Base-by-base conservation (phyloP, 2,329 filamentous ascomycete species). In the Ophiocordyceps camponoti-rufipedis region DNA sequence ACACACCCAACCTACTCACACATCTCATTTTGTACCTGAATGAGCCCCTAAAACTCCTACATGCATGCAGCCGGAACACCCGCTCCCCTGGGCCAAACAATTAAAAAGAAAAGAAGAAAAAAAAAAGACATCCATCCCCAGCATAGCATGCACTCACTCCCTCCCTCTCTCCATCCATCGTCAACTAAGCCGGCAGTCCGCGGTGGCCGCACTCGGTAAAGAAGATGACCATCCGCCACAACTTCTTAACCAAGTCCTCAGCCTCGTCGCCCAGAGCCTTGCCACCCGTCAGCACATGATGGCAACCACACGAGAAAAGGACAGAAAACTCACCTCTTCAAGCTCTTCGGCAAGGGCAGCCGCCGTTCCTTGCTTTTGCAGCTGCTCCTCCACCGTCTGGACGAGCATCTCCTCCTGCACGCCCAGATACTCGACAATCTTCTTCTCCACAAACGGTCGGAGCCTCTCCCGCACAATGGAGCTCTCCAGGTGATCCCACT, bases 171-270 rank as follows among this genome's bases (percentile, higher is more conserved):
- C 12, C 16, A 11, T 28, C 14, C 12, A 11, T 9, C 9, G 2
- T 19, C 29, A 12, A 12, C 38, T 47, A 53, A n/a, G 51, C 46
- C 10, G 82, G 82, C 49, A 95, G 68, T 2, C 88, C 88, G 50
- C 87, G 72, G 68, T 91, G 94, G 72, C 94, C 89, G 56, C 82
- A 85, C 63, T 96, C 89, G 6, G 85, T 91, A 56, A 89, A 95
- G 76, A 95, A 96, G 56, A 96, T 94, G 47, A 95, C 80, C 86
- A 96, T 94, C 44, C 89, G 78, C 91, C 91, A 98, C 33, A 98
- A 74, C 67, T 95, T 96, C 75, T 86, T 93, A 44, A 96, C 88
- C 52, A 98, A 67, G 28, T 85, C 81, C 62, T 95, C 88, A 11
- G 88, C 87, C 58, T 96, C 91, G 57, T 98, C 91, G 58, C 95